phyloP scores from a whole-genome alignment of 2,329 filamentous ascomycete genomes.

The Colletotrichum cordylinicola region DNA sequence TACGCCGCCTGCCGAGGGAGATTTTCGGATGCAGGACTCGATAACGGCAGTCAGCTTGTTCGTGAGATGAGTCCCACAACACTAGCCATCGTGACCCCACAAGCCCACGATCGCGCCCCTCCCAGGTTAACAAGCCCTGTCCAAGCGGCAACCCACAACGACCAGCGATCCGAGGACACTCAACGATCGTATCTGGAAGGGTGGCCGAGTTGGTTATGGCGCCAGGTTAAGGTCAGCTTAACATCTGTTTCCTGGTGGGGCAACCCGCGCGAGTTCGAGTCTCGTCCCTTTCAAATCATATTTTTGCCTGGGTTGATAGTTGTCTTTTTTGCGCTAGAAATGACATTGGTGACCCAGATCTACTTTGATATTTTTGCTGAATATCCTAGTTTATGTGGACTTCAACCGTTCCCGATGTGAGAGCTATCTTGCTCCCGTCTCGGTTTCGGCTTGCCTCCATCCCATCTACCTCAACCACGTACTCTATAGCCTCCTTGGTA shows the following conservation, averaged over 20 bases:
- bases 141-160: not conserved
- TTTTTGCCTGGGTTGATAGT: fast-evolving
- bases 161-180: not conserved
- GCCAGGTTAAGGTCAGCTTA: not conserved
- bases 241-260: not conserved
- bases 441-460: not conserved
- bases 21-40: not conserved
- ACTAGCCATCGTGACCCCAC: not conserved
- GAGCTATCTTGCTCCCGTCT: not conserved
- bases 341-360: not conserved
- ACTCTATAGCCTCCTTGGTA: not conserved
- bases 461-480: not conserved
- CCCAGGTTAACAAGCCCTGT: not conserved
- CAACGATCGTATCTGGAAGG: not conserved
- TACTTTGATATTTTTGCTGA: not conserved
- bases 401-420: fast-evolving
- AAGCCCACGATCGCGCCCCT: not conserved
- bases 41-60: fast-evolving
- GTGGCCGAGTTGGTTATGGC: not conserved
- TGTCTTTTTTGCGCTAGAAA: not conserved
- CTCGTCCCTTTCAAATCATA: not conserved
- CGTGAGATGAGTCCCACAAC: not conserved
- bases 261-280: not conserved
- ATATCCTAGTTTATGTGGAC: not conserved
- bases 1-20: not conserved